Evolutionary conservation across 1,284 basidiomycete species (phyloP).

Genomic region (Ceraceosorus guamensis): DNA sequence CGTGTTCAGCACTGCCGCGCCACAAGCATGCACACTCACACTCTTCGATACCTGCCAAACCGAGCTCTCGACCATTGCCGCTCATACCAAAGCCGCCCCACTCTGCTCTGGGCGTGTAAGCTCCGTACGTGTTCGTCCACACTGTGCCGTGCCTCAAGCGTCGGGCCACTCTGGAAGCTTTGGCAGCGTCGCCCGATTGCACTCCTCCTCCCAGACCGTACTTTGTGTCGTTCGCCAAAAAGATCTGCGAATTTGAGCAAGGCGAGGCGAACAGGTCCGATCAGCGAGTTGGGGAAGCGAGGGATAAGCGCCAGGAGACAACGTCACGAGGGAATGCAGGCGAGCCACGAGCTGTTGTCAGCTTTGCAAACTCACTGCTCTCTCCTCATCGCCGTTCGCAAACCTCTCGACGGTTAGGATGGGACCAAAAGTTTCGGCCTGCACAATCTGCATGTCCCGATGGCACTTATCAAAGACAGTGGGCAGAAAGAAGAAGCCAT

Average conservation of each 20-base stretch:
- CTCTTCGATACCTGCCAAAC: conserved; percentile 35
- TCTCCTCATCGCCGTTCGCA: conserved; percentile 40
- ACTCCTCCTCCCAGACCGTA: conserved; percentile 46
- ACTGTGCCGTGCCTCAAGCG: conserved; percentile 44
- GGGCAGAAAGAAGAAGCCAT: conserved; percentile 47
- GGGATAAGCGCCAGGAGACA: neutral
- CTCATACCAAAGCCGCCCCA: conserved; percentile 47
- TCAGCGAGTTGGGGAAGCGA: neutral
- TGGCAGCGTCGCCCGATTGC: conserved; percentile 30
- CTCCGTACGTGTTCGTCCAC: conserved; percentile 45
- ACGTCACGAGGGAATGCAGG: neutral
- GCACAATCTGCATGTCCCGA: conserved; percentile 46
- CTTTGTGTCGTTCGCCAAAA: conserved; percentile 45
- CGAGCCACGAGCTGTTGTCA: neutral
- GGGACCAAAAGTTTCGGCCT: conserved; percentile 46
- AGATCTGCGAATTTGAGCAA: conserved; percentile 8
- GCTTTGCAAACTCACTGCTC: conserved; percentile 29
- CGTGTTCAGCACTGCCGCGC: neutral
- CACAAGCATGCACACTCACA: too few species aligned
- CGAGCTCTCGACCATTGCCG: conserved; percentile 46
- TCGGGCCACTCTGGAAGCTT: conserved; percentile 37
- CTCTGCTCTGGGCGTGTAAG: conserved; percentile 43
- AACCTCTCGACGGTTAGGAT: conserved; percentile 47
- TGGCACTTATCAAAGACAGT: conserved; percentile 45
- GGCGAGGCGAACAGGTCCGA: neutral